Base-by-base conservation (phyloP, 805 yeast species). In the Gaillardinia entomophila region DNA sequence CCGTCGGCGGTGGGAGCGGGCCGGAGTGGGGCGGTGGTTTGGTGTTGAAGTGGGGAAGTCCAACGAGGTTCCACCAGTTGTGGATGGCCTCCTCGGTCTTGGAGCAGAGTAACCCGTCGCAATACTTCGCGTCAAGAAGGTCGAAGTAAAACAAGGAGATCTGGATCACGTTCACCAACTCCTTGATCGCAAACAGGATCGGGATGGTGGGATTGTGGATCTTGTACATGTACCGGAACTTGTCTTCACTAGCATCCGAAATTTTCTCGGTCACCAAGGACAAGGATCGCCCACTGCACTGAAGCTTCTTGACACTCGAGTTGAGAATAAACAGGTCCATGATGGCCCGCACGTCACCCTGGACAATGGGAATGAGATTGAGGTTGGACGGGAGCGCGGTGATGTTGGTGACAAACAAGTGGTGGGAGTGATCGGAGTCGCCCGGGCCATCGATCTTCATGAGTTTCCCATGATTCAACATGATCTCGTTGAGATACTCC, bases 201-300 rank as follows among this genome's bases (percentile, higher is more conserved):
- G 84, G 77, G 1, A 81, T 73, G 12, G 48, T 45, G n/a, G 46
- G 49, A 36, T 54, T 59, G 11, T 72, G 71, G 1, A 84, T 73
- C 43, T 73, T 75, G 60, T 78, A 90, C 48, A 82, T 65, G 39
- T 83, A 82, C 22, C 83, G 62, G 51, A 90, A 89, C 49, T 88
- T 90, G 44, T 84, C 89, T 41, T 77, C 83, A 6, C 80, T 74
- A 0, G 96, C 83, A 45, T 77, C 85, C 0, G 94, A 63, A 0
- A 95, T 86, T 19, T 67, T 66, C 11, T 57, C 57, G n/a, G 79
- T 68, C 10, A 84, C 66, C 22, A 87, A 58, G 28, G 88, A 66
- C 0, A 88, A 81, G 0, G 95, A 78, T 37, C 98, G 66, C 7
- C 97, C 94, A 33, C 87, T 82, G 56, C 97, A 90, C 15, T 79